Conservation (phyloP, 192 early-diverging fungal species). For the Backusella luteola region DNA sequence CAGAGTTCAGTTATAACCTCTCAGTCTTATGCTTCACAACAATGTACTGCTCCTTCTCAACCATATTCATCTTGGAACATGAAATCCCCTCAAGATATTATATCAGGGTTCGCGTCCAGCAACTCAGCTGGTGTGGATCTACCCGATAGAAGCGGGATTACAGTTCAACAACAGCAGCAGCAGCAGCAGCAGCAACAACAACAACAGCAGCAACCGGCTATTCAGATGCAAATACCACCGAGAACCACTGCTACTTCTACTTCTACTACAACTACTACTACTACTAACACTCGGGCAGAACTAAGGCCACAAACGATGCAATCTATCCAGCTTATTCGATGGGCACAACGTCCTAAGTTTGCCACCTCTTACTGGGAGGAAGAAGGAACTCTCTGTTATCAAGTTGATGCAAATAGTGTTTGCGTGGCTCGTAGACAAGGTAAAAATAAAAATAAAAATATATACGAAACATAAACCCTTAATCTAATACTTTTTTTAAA, state of each 20-base stretch:
- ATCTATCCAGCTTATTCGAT: neutral
- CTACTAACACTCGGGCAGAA: neutral
- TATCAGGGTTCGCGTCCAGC: neutral
- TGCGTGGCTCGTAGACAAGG: conserved; percentile 59
- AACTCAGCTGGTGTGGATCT: neutral
- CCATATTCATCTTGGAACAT: neutral
- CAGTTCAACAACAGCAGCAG: neutral
- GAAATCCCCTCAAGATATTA: neutral
- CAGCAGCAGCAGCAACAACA: neutral
- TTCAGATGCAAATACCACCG: neutral
- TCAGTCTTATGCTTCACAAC: neutral
- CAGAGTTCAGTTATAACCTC: neutral
- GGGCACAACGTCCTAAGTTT: conserved; percentile 19
- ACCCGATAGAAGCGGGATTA: neutral
- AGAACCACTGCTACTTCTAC: neutral
- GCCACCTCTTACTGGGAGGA: conserved; percentile 67
- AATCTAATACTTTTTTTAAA: neutral
- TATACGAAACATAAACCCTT: neutral
- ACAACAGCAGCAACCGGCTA: neutral
- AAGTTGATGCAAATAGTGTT: conserved; percentile 60
- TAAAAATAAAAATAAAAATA: conserved; percentile 1
- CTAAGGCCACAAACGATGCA: neutral
- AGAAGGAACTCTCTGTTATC: conserved; percentile 64
- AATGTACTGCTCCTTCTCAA: neutral
- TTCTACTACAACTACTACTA: too few species aligned